A percentile compares a stretch with the other conserved stretches of the same genome.
phyloP scores from a whole-genome alignment of 1,139 yeast species.

The Saccharomycopsis hybrid region DNA sequence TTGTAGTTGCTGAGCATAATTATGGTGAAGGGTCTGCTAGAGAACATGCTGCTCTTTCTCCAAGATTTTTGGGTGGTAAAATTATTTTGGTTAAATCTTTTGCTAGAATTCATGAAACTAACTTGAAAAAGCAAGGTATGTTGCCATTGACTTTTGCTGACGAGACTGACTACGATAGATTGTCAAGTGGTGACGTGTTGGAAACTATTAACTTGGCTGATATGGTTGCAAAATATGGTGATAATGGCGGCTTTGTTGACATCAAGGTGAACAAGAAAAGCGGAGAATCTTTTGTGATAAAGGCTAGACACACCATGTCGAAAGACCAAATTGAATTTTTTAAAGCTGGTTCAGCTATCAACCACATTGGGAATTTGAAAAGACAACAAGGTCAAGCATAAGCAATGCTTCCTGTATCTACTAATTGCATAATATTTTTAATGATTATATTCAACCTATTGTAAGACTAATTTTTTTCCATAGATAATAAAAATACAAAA shows the following conservation, averaged over 20 bases:
- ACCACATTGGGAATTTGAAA: constrained; percentile 60
- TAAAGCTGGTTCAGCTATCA: constrained; percentile 97
- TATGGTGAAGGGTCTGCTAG: constrained; percentile 99
- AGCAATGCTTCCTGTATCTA: too few relatives aligned
- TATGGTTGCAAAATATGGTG: constrained; percentile 92
- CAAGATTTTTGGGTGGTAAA: constrained; percentile 98
- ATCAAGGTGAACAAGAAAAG: constrained; percentile 87
- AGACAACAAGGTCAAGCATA: not conserved
- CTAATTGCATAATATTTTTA: too few relatives aligned
- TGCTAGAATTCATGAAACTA: constrained; percentile 95
- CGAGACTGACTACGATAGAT: constrained; percentile 89
- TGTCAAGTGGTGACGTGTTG: constrained; percentile 83
- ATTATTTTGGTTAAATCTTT: constrained; percentile 96
- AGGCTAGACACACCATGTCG: constrained; percentile 94
- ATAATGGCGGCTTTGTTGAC: constrained; percentile 87
- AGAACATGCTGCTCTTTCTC: constrained; percentile 99
- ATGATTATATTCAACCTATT: too few relatives aligned
- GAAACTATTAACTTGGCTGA: constrained; percentile 80
- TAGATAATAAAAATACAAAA: too few relatives aligned
- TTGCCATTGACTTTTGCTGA: constrained; percentile 91
- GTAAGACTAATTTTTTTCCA: too few relatives aligned
- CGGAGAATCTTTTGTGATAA: constrained; percentile 79
- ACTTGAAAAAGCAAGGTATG: constrained; percentile 95
- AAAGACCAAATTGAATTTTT: constrained; percentile 97
- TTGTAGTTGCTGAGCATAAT: constrained; percentile 97